A percentile compares a stretch with the other conserved stretches of the same genome.
phyloP scores from a whole-genome alignment of 495 filamentous ascomycete genomes.

The Halenospora varia region DNA sequence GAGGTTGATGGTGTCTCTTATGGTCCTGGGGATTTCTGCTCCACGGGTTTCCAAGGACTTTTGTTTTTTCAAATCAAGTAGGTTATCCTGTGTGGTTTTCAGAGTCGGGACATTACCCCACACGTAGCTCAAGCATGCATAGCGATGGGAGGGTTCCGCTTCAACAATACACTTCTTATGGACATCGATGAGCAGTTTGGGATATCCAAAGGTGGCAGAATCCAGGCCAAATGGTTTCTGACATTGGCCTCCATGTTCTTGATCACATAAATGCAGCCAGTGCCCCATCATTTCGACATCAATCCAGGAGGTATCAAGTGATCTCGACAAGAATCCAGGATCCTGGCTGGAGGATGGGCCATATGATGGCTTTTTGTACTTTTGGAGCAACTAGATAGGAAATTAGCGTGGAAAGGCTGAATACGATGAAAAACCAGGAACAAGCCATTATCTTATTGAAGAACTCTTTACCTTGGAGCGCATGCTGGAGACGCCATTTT shows the following conservation, averaged over 20 bases:
- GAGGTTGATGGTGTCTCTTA: slow-evolving; percentile 16
- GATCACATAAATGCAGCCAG: too few relatives aligned
- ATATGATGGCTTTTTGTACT: too few relatives aligned
- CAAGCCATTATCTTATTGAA: too few relatives aligned
- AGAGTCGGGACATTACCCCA: background rate
- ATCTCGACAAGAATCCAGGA: too few relatives aligned
- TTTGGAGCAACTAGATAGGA: too few relatives aligned
- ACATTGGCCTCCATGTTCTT: slow-evolving; percentile 1
- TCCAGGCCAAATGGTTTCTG: background rate
- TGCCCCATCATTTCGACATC: too few relatives aligned
- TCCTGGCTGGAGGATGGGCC: too few relatives aligned
- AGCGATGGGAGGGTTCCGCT: background rate
- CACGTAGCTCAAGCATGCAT: background rate
- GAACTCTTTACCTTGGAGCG: too few relatives aligned
- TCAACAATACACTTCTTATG: background rate
- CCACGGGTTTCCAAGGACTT: background rate
- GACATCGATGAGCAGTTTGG: background rate
- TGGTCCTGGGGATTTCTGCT: background rate
- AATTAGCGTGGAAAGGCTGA: too few relatives aligned
- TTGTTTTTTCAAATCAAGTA: background rate
- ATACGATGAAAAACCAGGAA: too few relatives aligned
- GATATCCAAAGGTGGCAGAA: background rate
- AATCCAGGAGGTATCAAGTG: too few relatives aligned
- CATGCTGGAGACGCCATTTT: too few relatives aligned
- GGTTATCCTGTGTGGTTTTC: background rate